Conservation (phyloP, 352 stramenopile species). For the Phytophthora citrophthora region DNA sequence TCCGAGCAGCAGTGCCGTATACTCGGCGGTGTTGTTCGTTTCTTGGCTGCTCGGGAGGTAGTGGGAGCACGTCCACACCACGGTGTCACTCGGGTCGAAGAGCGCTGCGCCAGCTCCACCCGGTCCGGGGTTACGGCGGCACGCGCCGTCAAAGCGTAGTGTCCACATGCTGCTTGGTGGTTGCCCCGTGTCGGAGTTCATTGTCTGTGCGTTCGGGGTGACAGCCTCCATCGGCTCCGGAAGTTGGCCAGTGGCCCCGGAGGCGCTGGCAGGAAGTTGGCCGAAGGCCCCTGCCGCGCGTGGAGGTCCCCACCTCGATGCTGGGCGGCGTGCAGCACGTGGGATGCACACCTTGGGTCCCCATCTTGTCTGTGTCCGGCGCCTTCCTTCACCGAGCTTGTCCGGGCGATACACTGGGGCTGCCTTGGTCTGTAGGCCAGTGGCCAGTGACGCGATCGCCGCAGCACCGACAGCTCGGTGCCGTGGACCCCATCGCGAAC, state of each 20-base stretch:
- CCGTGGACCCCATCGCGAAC: constrained; percentile 2
- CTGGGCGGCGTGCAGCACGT: too few species aligned
- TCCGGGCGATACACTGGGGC: too few species aligned
- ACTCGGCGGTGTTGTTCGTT: constrained; percentile 43
- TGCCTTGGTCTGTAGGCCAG: too few species aligned
- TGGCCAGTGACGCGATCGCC: background rate
- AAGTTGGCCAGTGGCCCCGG: background rate
- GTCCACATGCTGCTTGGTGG: background rate
- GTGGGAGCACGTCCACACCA: constrained; percentile 26
- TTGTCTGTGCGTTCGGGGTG: background rate
- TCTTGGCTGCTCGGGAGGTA: constrained; percentile 9
- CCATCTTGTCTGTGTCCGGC: too few species aligned
- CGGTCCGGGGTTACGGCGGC: constrained; percentile 9
- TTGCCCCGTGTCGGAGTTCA: too few species aligned
- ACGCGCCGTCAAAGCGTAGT: constrained; percentile 20
- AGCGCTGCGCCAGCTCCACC: constrained; percentile 15
- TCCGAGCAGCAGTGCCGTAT: constrained; percentile 30
- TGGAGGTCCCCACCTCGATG: too few species aligned
- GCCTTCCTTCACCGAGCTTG: too few species aligned
- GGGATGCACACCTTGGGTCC: too few species aligned
- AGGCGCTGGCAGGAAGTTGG: background rate
- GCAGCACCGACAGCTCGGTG: background rate
- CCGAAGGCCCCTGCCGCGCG: too few species aligned
- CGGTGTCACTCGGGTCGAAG: constrained; percentile 9
- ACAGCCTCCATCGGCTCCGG: too few species aligned